phyloP scores from a whole-genome alignment of 805 yeast species.

The Limtongia smithiae region DNA sequence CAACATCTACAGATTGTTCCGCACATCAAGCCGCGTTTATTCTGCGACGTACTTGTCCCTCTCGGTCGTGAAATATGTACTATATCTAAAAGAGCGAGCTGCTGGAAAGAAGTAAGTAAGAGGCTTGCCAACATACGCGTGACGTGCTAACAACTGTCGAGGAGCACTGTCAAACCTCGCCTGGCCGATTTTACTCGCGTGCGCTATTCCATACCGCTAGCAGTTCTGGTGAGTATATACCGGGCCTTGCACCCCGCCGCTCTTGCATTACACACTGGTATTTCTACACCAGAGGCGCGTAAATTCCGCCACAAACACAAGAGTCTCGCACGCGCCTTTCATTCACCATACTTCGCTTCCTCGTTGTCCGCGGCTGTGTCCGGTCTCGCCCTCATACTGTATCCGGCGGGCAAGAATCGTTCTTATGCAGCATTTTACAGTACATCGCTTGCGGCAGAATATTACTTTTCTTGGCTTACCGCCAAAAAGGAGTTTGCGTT shows the following conservation, averaged over 20 bases:
- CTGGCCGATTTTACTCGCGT: slow-evolving; percentile 2
- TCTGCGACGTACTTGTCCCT: background rate
- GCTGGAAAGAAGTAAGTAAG: too few species aligned
- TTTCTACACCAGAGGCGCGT: slow-evolving; percentile 17
- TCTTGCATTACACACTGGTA: slow-evolving; percentile 7
- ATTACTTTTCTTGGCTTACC: slow-evolving; percentile 37
- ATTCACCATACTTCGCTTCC: slow-evolving; percentile 21
- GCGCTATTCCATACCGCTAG: slow-evolving; percentile 2
- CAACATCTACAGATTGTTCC: too few species aligned
- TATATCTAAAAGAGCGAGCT: background rate
- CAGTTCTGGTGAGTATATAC: slow-evolving; percentile 9
- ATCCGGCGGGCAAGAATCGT: slow-evolving; percentile 33
- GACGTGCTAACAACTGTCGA: too few species aligned
- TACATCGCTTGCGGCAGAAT: slow-evolving; percentile 38
- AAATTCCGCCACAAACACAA: slow-evolving; percentile 20
- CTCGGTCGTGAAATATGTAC: background rate
- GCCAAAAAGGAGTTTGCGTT: slow-evolving; percentile 36
- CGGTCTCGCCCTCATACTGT: slow-evolving; percentile 30
- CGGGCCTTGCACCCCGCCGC: slow-evolving; percentile 11
- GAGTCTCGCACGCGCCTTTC: slow-evolving; percentile 8
- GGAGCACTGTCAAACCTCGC: background rate
- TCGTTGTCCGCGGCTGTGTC: slow-evolving; percentile 31
- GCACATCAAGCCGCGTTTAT: background rate
- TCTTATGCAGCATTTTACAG: slow-evolving; percentile 37
- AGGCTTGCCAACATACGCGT: too few species aligned